Evolutionary conservation across 768 basidiomycete genomes (phyloP), one percentile per base, ranked within the genome.

Genomic region (Amanita muscaria): DNA sequence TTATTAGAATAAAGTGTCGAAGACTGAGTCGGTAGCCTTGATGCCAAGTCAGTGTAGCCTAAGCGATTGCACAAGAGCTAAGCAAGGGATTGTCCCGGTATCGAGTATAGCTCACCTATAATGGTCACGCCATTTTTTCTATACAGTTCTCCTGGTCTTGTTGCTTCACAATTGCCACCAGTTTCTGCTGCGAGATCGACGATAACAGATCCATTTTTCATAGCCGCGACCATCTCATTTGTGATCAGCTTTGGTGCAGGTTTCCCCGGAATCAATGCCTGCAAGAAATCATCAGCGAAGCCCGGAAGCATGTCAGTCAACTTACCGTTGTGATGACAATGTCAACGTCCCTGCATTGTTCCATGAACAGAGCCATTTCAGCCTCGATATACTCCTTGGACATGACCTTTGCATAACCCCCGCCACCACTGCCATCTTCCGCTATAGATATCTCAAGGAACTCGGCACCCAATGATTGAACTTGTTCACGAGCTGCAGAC

Each of bases 1-100:
- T 92, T 92, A 63, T 92, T 92, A 5, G 89, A 92, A 59, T 92
- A 92, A 5, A 92, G 66, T 3, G 87, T 88, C 3, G 86, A 88
- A 4, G 88, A 88, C 55, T 92, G 89, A 0, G 89, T 92, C 12
- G 89, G 89, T 27, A 92, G 65, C 30, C 89, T 76, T n/a, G 88
- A 89, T 5, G 88, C 83, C 39, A 91, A 68, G 62, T 92, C 89
- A 38, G 84, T 81, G 57, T 87, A 88, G 31, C 86, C 85, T 88
- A 51, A 1, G 7, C 7, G 12, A 29, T 29, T 29, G 12, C 6
- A 6, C 27, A 12, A 29, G 27, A 36, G 22, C 51, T 38, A 16
- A 16, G 36, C 38, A 19, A 38, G 50, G 16, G 49, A 30, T 12
- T 21, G 14, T 14, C 12, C 12, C 31, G 39, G n/a, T 25, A 19